Evolutionary conservation across 345 rosid species (phyloP), one percentile per base, ranked within the genome.

Genomic region (Cochlearia excelsa): DNA sequence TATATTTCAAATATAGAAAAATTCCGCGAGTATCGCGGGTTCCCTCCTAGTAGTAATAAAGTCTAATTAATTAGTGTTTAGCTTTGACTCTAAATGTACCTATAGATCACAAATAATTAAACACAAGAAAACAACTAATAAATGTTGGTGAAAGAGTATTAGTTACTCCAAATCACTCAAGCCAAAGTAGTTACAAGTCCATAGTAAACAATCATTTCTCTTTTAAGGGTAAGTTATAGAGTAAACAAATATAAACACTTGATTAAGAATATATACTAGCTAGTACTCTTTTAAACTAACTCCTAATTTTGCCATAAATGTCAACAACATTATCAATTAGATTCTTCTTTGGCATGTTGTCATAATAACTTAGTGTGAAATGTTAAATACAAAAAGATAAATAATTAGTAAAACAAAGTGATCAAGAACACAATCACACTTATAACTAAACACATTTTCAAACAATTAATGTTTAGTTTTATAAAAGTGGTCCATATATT

Each of bases 81-180:
- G 40, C 9, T 69, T 60, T 61, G 46, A 48, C 61, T 54, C 38
- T 38, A 35, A 16, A 29, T 30, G 47, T 51, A 43, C 47, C 40
- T 50, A 42, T 16, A 16, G 0, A 16, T 1, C 26, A 53, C 61
- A 58, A 33, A 39, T 48, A 42, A 66, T 67, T 35, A 28, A 51
- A 59, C 9, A 45, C 30, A 59, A 50, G 63, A 34, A 66, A 58
- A 34, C 9, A 6, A 54, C 35, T 28, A 43, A 28, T 34, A 26
- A 55, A 58, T 40, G 4, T 33, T 45, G 44, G n/a, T 43, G 42
- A 55, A 56, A 56, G 69, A 57, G 66, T 38, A 65, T 46, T 58
- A 52, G 66, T 64, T 51, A 71, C 70, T 52, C 61, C 66, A 51
- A 64, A 57, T 33, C 51, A 64, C 65, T 46, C 38, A 58, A 58